Conservation (phyloP, 1,284 basidiomycete species). For the Entoloma clypeatum region DNA sequence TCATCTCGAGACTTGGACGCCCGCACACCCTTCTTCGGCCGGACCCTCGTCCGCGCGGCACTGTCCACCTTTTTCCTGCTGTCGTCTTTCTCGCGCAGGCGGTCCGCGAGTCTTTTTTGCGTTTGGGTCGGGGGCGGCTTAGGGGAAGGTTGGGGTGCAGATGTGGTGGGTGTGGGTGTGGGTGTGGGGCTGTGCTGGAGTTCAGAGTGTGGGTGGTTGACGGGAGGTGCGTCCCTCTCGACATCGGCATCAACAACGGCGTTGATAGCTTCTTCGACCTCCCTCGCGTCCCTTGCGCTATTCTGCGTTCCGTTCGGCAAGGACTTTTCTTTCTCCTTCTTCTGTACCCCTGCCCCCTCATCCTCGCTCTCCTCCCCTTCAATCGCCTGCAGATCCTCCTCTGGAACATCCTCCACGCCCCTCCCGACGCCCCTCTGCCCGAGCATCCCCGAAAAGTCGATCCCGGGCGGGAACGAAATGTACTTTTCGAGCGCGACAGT, state of each 20-base stretch:
- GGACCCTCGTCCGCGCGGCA: too few relatives aligned
- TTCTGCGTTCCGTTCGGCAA: conserved; percentile 21
- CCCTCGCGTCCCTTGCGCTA: conserved; percentile 26
- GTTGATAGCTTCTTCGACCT: conserved; percentile 22
- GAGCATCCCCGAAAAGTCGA: conserved; percentile 63
- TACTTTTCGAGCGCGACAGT: conserved; percentile 62
- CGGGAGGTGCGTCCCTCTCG: conserved; percentile 9
- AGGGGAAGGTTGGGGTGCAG: too few relatives aligned
- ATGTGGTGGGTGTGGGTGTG: too few relatives aligned
- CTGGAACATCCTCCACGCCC: conserved; percentile 24
- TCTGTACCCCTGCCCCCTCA: conserved; percentile 24
- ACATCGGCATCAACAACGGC: conserved; percentile 15
- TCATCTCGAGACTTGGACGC: too few relatives aligned
- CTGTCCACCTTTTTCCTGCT: too few relatives aligned
- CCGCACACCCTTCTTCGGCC: too few relatives aligned
- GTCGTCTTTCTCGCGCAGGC: too few relatives aligned
- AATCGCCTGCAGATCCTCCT: conserved; percentile 24
- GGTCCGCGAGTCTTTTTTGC: too few relatives aligned
- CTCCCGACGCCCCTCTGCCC: conserved; percentile 48
- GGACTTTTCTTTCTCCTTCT: conserved; percentile 12
- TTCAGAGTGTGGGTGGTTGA: not conserved
- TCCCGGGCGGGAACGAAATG: conserved; percentile 58
- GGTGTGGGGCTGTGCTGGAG: too few relatives aligned
- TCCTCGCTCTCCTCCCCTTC: conserved; percentile 25
- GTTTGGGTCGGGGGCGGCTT: too few relatives aligned